A percentile compares a stretch with the other conserved stretches of the same genome.
Evolutionary conservation across 2,329 filamentous ascomycete genomes (phyloP).

Genomic region (Pyricularia sp.): DNA sequence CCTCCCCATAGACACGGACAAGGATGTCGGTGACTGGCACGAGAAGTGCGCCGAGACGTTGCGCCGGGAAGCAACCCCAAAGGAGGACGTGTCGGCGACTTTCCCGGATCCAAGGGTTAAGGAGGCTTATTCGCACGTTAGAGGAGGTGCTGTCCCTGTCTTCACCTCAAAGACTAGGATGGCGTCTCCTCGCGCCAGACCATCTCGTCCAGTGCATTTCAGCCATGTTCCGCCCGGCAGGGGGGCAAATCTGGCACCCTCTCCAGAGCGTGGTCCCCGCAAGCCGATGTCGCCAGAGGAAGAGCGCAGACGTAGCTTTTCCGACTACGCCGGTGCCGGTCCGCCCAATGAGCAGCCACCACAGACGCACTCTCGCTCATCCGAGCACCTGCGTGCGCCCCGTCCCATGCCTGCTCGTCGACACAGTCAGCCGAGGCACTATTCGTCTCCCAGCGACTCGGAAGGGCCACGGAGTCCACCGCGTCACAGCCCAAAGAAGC

Average conservation of each 20-base stretch:
- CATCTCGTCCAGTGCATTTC: slow-evolving; percentile 24
- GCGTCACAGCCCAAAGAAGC: slow-evolving; percentile 14
- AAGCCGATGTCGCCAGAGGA: slow-evolving; percentile 12
- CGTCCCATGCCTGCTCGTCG: slow-evolving; percentile 25
- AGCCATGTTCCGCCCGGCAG: slow-evolving; percentile 24
- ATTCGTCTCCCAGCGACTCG: slow-evolving; percentile 32
- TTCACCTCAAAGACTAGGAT: slow-evolving; percentile 1
- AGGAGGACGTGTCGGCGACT: slow-evolving; percentile 18
- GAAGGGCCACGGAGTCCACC: slow-evolving; percentile 19
- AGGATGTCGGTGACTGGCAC: slow-evolving; percentile 81
- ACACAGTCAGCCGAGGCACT: slow-evolving; percentile 39
- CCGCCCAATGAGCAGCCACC: slow-evolving; percentile 5
- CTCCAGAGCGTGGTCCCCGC: slow-evolving; percentile 4
- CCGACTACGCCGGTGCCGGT: slow-evolving; percentile 35
- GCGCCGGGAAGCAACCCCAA: slow-evolving; percentile 45
- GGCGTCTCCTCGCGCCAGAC: slow-evolving; percentile 1
- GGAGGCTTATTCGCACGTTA: slow-evolving; percentile 20
- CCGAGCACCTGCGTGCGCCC: slow-evolving; percentile 25
- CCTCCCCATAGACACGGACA: slow-evolving; percentile 65
- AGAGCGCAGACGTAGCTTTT: slow-evolving; percentile 36
- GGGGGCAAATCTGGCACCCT: not conserved
- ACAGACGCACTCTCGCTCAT: slow-evolving; percentile 12
- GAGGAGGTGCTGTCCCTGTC: slow-evolving; percentile 11
- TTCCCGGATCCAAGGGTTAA: slow-evolving; percentile 16
- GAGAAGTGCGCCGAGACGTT: slow-evolving; percentile 64